Conservation (phyloP, 169 alveolate species). For the Cryptosporidium baileyi region DNA sequence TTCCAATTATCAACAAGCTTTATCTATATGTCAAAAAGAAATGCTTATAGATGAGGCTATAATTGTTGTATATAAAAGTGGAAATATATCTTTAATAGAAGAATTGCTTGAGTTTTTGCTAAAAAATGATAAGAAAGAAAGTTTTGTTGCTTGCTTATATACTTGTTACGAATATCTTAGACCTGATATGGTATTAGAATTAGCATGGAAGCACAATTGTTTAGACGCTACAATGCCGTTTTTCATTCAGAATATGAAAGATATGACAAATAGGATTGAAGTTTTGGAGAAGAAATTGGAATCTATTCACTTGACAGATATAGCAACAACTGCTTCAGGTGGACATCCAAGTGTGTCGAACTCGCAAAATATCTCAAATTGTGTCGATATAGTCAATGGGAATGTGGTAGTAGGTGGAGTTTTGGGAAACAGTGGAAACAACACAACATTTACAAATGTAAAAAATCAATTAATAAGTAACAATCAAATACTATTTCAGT, state of each 20-base stretch:
- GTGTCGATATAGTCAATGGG: not conserved
- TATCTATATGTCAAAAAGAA: constrained; percentile 89
- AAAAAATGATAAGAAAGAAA: constrained; percentile 88
- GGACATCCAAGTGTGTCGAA: constrained; percentile 19
- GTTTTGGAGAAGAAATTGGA: constrained; percentile 81
- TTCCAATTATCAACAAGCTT: constrained; percentile 88
- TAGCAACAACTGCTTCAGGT: constrained; percentile 28
- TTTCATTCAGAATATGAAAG: constrained; percentile 91
- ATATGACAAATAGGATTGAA: constrained; percentile 79
- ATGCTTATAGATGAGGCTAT: constrained; percentile 85
- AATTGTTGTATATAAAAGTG: constrained; percentile 87
- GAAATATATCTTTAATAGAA: constrained; percentile 87
- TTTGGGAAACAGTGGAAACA: not conserved
- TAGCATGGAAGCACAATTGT: constrained; percentile 96
- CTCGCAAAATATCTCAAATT: constrained; percentile 37
- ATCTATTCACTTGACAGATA: constrained; percentile 72
- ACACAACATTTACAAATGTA: not conserved
- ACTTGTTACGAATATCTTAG: constrained; percentile 95
- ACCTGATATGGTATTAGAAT: constrained; percentile 97
- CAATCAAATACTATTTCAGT: not conserved
- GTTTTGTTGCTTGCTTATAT: constrained; percentile 95
- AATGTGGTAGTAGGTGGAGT: not conserved
- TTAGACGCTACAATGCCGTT: constrained; percentile 95
- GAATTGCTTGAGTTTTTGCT: constrained; percentile 90
- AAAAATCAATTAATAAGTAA: not conserved